A percentile compares a stretch with the other conserved stretches of the same genome.
Conservation (phyloP, 208 protist genomes). For the Phytomonas serpens region DNA sequence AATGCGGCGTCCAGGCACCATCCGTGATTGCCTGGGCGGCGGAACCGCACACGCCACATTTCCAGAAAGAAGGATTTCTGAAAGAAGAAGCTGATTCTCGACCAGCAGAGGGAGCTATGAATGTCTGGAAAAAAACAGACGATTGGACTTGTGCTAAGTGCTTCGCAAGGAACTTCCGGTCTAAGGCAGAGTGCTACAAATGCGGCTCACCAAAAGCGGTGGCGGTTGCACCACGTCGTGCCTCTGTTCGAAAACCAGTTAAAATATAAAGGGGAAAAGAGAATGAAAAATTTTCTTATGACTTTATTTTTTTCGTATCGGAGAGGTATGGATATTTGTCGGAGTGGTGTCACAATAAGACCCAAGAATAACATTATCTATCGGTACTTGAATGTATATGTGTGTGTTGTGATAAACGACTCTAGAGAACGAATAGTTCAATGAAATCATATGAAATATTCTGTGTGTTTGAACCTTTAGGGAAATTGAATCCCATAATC, state of each 20-base stretch:
- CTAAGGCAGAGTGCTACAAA: conserved; percentile 59
- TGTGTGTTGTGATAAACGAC: neutral
- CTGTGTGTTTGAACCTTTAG: neutral
- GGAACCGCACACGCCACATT: conserved; percentile 25
- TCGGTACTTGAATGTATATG: neutral
- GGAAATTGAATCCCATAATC: neutral
- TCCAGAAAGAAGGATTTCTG: conserved; percentile 76
- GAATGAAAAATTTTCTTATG: neutral
- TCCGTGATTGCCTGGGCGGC: conserved; percentile 16
- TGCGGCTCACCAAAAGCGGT: conserved; percentile 62
- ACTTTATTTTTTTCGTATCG: neutral
- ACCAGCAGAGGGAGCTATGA: conserved; percentile 31
- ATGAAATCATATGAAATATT: neutral
- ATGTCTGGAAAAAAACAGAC: conserved; percentile 33
- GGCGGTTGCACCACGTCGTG: conserved; percentile 23
- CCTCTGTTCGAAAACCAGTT: conserved; percentile 50
- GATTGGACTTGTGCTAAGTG: conserved; percentile 83
- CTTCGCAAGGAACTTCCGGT: conserved; percentile 72
- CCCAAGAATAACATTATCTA: neutral
- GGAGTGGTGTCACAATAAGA: neutral
- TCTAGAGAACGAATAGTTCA: neutral
- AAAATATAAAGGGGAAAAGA: conserved; percentile 43
- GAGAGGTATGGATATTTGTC: neutral
- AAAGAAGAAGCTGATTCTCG: conserved; percentile 15
- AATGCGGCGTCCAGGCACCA: conserved; percentile 47